These are phyloP conservation scores for Aspergillus sp. DNA, from an alignment of 2,329 filamentous ascomycete genomes.

Conservation along the genomic window DNA sequence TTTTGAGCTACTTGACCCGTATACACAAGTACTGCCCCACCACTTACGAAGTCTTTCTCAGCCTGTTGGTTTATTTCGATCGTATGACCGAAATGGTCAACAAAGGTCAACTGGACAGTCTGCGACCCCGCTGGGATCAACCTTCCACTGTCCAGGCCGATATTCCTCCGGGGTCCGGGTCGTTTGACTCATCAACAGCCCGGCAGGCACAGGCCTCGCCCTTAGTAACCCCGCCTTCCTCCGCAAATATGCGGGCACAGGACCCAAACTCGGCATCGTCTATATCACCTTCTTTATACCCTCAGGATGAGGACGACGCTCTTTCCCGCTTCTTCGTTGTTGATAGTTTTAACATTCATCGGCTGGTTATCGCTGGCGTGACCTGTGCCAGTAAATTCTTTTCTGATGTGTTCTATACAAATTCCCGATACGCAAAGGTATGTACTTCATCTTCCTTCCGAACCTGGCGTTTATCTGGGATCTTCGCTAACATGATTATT, in stretches of 20 bases:
- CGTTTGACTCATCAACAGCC: conserved; percentile 14
- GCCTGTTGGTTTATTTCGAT: conserved; percentile 93
- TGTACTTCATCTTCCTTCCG: conserved; percentile 18
- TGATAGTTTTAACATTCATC: conserved; percentile 98
- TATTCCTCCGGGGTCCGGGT: conserved; percentile 3
- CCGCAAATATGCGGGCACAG: conserved; percentile 28
- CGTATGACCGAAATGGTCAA: conserved; percentile 98
- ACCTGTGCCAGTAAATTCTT: conserved; percentile 99
- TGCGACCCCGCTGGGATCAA: conserved; percentile 30
- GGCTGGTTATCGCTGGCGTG: conserved; percentile 91
- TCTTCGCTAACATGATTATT: neutral
- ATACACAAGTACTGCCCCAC: conserved; percentile 99
- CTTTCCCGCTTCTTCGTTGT: conserved; percentile 81
- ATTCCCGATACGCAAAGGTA: conserved; percentile 98
- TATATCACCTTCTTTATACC: conserved; percentile 27
- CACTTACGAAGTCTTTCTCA: conserved; percentile 96
- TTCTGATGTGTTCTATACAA: conserved; percentile 97
- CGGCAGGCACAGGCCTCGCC: conserved; percentile 18
- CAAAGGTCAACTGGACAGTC: conserved; percentile 64
- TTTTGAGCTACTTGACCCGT: conserved; percentile 87
- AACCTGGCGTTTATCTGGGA: too few relatives aligned
- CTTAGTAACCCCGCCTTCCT: conserved; percentile 34
- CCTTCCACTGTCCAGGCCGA: conserved; percentile 11
- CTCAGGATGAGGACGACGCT: conserved; percentile 45
- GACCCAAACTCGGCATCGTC: conserved; percentile 28